Base-by-base conservation (phyloP, 1,284 basidiomycete species). In the Tilletia horrida region DNA sequence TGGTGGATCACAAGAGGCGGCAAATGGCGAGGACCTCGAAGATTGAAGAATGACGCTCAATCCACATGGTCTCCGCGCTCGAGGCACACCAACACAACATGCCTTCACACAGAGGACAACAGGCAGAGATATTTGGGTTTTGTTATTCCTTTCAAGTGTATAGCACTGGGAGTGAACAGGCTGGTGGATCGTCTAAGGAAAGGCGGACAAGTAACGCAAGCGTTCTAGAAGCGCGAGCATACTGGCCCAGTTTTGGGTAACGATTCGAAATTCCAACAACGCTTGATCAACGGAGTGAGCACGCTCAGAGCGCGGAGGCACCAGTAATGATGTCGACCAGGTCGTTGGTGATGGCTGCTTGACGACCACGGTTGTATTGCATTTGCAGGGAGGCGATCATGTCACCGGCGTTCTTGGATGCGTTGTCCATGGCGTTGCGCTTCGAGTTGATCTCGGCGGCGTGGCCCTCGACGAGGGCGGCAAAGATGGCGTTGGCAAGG, bases 361-460 rank as follows among this genome's bases (percentile, higher is more conserved):
- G 95, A 83, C 95, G 93, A 87, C 93, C 94, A 88, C 95, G 91
- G 85, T 97, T 97, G 88, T 95, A 83, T 48, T 80, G 67, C 79
- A 81, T 79, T 71, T 79, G 74, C 52, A 81, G 72, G 61, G 68
- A 72, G 25, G 71, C 73, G 69, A 81, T 82, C 81, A 83, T 83
- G 73, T 79, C 80, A 64, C 85, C 86, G 68, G 95, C 96, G 84
- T 98, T 98, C 89, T 86, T 98, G 74, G 94, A 95, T 64, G 95
- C 96, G 82, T 95, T 98, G 88, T 98, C 95, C 95, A 99, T 99
- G 82, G 96, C 95, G 79, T 96, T 97, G 77, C 95, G 91, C 76
- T 75, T 81, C 52, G 69, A 81, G 80, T 89, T 90, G 83, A 90
- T 91, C 85, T 98, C 95, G 77, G 93, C 92, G 69, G 96, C 95